Conservation (phyloP, 805 yeast genomes). For the Yarrowia deformans region DNA sequence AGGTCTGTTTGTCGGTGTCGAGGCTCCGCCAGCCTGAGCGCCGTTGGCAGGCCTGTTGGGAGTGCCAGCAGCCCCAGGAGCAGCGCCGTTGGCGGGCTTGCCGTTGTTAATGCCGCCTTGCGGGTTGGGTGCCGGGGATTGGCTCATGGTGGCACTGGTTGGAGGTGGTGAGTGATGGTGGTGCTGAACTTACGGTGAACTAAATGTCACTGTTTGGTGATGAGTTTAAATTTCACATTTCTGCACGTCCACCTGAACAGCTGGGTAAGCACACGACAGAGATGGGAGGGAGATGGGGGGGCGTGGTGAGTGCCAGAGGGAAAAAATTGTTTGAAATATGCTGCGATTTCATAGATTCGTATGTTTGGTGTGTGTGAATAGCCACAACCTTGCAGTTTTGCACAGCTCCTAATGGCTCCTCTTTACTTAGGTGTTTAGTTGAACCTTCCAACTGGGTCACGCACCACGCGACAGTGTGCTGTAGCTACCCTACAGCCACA, state of each 20-base stretch:
- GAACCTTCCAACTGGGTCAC: no score
- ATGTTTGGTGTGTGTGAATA: no score
- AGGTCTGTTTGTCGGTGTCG: conserved; percentile 30
- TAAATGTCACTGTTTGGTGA: conserved; percentile 25
- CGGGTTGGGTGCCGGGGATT: conserved; percentile 38
- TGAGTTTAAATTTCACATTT: conserved; percentile 24
- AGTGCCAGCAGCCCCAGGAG: conserved; percentile 34
- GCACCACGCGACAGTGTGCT: no score
- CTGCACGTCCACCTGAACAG: background rate
- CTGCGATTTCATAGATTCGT: no score
- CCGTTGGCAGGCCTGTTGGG: conserved; percentile 34
- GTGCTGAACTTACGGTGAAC: conserved; percentile 13
- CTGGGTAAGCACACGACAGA: conserved; percentile 4
- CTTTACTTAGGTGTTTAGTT: no score
- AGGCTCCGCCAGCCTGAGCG: conserved; percentile 29
- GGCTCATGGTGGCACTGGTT: conserved; percentile 27
- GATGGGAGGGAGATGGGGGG: background rate
- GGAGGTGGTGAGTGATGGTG: background rate
- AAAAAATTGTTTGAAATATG: no score
- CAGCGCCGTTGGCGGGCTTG: conserved; percentile 35
- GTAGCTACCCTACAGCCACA: no score
- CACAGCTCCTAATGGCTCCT: no score
- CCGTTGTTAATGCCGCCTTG: conserved; percentile 35
- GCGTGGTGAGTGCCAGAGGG: no score
- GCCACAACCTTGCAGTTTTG: no score